These are phyloP conservation scores for Pezicula carpinea DNA, from an alignment of 2,329 filamentous ascomycete genomes.

Conservation along the genomic window DNA sequence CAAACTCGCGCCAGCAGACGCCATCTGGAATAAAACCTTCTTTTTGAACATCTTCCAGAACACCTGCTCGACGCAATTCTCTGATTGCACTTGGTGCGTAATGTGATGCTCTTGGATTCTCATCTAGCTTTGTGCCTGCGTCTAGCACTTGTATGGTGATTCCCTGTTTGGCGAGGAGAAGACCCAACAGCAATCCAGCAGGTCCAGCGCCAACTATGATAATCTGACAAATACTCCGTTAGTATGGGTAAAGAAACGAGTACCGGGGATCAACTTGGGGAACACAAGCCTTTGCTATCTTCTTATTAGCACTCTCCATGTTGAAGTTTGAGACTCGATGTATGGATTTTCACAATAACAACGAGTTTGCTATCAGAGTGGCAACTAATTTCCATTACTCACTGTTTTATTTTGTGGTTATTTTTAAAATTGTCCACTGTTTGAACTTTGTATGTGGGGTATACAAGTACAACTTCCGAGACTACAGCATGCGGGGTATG, in stretches of 20 bases:
- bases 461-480: too few relatives aligned
- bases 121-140: constrained; percentile 46
- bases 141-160: constrained; percentile 53
- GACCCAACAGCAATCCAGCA: constrained; percentile 41
- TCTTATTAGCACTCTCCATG: constrained; percentile 4
- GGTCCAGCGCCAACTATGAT: constrained; percentile 46
- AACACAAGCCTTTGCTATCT: constrained; percentile 4
- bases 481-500: too few relatives aligned
- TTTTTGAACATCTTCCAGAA: constrained; percentile 44
- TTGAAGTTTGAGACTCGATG: too few relatives aligned
- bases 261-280: too few relatives aligned
- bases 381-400: too few relatives aligned
- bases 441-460: too few relatives aligned
- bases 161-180: constrained; percentile 48
- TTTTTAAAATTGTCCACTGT: too few relatives aligned
- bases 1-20: constrained; percentile 40
- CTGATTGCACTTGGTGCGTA: constrained; percentile 54
- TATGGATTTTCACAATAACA: too few relatives aligned
- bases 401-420: too few relatives aligned
- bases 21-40: constrained; percentile 36
- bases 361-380: too few relatives aligned
- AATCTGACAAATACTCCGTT: constrained; percentile 21
- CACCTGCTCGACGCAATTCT: constrained; percentile 52
- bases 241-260: too few relatives aligned
- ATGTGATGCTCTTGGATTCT: constrained; percentile 57